Conservation (phyloP, 225 moss, liverwort and hornwort genomes). For the Physcomitrellopsis africana region DNA sequence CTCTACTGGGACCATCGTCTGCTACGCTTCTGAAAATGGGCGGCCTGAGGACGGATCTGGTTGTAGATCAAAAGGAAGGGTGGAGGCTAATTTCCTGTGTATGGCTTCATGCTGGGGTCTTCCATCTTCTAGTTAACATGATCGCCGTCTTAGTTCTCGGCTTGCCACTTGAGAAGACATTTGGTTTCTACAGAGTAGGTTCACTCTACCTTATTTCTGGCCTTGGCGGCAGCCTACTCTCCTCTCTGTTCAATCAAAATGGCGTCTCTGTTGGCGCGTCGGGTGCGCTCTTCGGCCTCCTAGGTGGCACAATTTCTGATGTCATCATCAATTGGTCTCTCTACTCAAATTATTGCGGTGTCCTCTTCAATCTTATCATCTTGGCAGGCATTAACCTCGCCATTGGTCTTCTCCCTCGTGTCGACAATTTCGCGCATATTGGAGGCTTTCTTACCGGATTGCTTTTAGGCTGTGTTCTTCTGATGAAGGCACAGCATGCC, state of each 20-base stretch:
- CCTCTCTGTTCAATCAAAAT: conserved; percentile 59
- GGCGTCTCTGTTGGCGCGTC: conserved; percentile 87
- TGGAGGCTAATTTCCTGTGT: conserved; percentile 85
- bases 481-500: conserved; percentile 67
- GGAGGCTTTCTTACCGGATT: conserved; percentile 74
- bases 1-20: conserved; percentile 74
- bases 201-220: conserved; percentile 68
- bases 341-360: conserved; percentile 49
- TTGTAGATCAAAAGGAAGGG: conserved; percentile 54
- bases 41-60: conserved; percentile 50
- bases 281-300: conserved; percentile 80
- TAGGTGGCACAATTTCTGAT: conserved; percentile 78
- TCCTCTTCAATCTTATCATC: conserved; percentile 62
- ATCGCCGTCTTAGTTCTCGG: conserved; percentile 79
- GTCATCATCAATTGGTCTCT: conserved; percentile 83
- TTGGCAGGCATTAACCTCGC: conserved; percentile 66
- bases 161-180: conserved; percentile 76
- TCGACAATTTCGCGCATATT: conserved; percentile 91
- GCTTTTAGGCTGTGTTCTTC: conserved; percentile 71
- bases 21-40: conserved; percentile 64
- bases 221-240: conserved; percentile 80
- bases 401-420: conserved; percentile 81
- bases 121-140: conserved; percentile 85
- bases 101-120: conserved; percentile 91
- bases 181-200: conserved; percentile 68